Conservation (phyloP, 345 rosid genomes). For the Sisymbrium altissimum region DNA sequence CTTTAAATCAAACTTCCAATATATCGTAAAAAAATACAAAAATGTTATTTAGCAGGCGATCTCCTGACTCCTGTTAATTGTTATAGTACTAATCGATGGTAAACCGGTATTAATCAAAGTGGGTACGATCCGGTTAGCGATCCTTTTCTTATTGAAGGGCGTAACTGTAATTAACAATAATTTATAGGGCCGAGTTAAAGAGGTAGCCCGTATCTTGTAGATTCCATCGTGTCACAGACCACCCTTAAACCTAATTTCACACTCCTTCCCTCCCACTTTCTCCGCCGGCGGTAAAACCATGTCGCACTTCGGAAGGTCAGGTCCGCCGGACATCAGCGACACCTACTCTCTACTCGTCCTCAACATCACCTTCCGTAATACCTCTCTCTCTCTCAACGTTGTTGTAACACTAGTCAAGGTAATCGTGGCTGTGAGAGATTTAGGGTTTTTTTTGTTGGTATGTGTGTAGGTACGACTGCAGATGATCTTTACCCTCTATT, state of each 20-base stretch:
- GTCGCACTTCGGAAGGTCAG: constrained; percentile 84
- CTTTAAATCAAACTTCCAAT: too few relatives aligned
- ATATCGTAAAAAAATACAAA: too few relatives aligned
- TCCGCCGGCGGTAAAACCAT: constrained; percentile 32
- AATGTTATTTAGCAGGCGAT: background rate
- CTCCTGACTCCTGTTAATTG: too few relatives aligned
- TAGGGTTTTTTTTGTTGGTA: background rate
- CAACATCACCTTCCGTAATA: constrained; percentile 78
- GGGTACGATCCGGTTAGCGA: background rate
- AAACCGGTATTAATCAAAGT: constrained; percentile 3
- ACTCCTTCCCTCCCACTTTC: background rate
- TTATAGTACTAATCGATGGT: background rate
- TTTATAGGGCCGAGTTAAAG: background rate
- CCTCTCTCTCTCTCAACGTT: background rate
- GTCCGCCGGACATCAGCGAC: constrained; percentile 71
- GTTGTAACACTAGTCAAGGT: background rate
- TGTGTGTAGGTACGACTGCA: constrained; percentile 63
- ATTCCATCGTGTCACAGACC: background rate
- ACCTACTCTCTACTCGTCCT: constrained; percentile 80
- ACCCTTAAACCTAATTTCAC: constrained; percentile 26
- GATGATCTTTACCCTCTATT: constrained; percentile 86
- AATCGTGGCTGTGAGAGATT: background rate
- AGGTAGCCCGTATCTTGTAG: background rate
- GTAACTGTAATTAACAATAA: background rate
- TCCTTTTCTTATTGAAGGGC: background rate